Base-by-base conservation (phyloP, 1,284 basidiomycete genomes). In the Trametes polyzona region DNA sequence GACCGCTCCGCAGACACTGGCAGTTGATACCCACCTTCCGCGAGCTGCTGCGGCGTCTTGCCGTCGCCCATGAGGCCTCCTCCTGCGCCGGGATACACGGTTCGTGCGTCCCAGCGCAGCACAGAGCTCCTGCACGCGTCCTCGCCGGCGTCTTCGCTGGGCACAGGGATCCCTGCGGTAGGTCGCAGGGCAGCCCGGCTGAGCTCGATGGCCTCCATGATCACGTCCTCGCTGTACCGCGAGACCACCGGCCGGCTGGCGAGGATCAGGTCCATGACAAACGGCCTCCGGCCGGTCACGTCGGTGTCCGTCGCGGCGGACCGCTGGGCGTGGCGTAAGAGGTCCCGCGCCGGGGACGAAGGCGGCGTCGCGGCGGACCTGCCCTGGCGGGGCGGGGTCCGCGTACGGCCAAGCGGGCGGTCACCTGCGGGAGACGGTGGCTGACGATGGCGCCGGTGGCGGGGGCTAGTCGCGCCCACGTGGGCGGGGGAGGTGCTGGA, bases 1-100 rank as follows among this genome's bases (percentile, higher is more conserved):
- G 75, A 81, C 47, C 79, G 78, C 69, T 80, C 78, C 59, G 74
- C 75, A 58, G 79, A 82, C 29, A 79, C 70, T 40, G 79, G 82
- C 29, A 79, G 70, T 40, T 75, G 74, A 65, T 76, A 78, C 40
- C 73, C 67, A 32, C 51, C 53, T 40, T 47, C 47, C 49, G 57
- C 39, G 24, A 27, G 17, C 17, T 61, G 55, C 33, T 62, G 63
- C 64, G 62, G 61, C 62, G 47, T 62, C 32, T 35, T 56, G 27
- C 58, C 33, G 21, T 9, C n/a, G n/a, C n/a, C n/a, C n/a, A n/a
- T 58, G 54, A 49, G 63, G 57, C 61, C 60, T 41, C 61, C 60
- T 41, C 59, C 52, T 33, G 61, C 66, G 41, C 61, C 59, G 69
- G 70, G 73, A 58, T 73, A 64, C 50, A 66, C 68, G 55, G 65